Conservation (phyloP, 1,284 basidiomycete genomes). For the Afroboletus lepidellus region DNA sequence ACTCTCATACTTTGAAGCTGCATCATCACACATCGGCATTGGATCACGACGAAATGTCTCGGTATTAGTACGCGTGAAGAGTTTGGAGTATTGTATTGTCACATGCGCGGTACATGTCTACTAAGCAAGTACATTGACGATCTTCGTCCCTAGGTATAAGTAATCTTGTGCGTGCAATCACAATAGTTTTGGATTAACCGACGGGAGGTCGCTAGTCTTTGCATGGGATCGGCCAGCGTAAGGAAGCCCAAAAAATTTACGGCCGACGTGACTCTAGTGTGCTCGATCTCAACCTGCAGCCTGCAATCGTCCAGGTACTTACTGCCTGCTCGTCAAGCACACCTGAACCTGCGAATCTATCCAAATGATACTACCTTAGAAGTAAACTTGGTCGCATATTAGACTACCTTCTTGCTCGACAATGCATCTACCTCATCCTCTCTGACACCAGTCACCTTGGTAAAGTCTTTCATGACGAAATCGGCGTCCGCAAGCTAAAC, state of each 20-base stretch:
- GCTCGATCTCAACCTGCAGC: too few relatives aligned
- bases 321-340: background rate
- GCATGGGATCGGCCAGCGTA: too few relatives aligned
- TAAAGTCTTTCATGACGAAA: constrained; percentile 45
- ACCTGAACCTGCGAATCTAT: too few relatives aligned
- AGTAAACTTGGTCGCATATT: background rate
- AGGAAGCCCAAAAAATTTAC: too few relatives aligned
- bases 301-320: too few relatives aligned
- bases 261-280: too few relatives aligned
- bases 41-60: constrained; percentile 7
- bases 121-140: too few relatives aligned
- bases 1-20: background rate
- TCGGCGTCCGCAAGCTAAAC: constrained; percentile 47
- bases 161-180: too few relatives aligned
- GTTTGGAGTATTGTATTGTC: background rate
- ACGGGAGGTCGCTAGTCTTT: too few relatives aligned
- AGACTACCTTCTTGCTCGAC: constrained; percentile 16
- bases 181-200: too few relatives aligned
- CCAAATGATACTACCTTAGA: constrained; percentile 2
- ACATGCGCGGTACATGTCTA: too few relatives aligned
- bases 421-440: constrained; percentile 37
- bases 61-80: constrained; percentile 1
- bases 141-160: too few relatives aligned
- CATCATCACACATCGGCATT: constrained; percentile 8
- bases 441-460: constrained; percentile 46